Percentiles rank a stretch among this genome's conserved stretches.
Conservation (phyloP, 495 filamentous ascomycete genomes). For the Penicillium mononematosum region DNA sequence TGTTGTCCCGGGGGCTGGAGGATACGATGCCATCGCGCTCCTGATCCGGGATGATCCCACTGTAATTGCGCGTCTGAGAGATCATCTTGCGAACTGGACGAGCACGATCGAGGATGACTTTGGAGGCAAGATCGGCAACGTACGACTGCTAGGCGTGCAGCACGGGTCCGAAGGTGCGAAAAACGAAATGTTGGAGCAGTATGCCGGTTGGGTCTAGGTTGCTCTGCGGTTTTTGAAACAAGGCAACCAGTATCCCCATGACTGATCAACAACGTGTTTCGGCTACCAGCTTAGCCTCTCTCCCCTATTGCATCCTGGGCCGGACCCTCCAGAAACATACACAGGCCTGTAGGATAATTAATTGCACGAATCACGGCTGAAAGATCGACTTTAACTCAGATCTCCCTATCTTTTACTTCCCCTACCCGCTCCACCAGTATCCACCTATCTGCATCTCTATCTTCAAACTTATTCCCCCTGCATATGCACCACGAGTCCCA, state of each 20-base stretch:
- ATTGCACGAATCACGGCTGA: conserved; percentile 12
- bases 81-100: conserved; percentile 65
- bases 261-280: conserved; percentile 2
- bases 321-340: conserved; percentile 2
- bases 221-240: not conserved
- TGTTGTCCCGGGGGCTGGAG: conserved; percentile 91
- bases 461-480: conserved; percentile 9
- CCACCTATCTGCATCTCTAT: conserved; percentile 11
- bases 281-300: conserved; percentile 1
- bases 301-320: conserved; percentile 10
- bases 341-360: conserved; percentile 7
- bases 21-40: conserved; percentile 86
- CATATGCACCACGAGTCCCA: conserved; percentile 16
- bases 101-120: conserved; percentile 48
- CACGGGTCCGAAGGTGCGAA: conserved; percentile 86
- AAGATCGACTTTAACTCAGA: conserved; percentile 15
- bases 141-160: conserved; percentile 73
- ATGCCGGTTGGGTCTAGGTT: conserved; percentile 59
- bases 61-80: conserved; percentile 61
- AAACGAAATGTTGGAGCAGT: conserved; percentile 60
- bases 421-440: conserved; percentile 5
- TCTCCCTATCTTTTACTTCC: conserved; percentile 2
- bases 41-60: conserved; percentile 71
- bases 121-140: conserved; percentile 63
- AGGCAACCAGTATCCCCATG: not conserved